Conservation (phyloP, 306 rosid genomes). For the Geum urbanum region DNA sequence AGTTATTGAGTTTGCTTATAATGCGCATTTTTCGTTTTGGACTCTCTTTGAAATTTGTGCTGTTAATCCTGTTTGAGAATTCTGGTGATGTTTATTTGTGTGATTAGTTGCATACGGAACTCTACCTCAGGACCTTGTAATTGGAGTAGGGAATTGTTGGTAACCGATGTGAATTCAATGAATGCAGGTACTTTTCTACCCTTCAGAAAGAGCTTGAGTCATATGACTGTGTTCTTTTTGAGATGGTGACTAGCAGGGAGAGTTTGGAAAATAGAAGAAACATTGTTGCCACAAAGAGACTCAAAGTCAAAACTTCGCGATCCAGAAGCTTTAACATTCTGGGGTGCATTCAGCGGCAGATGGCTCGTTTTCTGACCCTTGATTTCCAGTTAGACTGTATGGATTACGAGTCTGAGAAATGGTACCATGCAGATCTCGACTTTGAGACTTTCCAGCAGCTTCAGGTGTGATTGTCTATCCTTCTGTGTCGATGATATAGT, state of each 20-base stretch:
- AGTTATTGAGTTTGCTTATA: too few species aligned
- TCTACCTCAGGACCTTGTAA: neutral
- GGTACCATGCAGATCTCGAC: slow-evolving; percentile 96
- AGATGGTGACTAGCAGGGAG: slow-evolving; percentile 95
- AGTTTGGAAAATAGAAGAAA: slow-evolving; percentile 62
- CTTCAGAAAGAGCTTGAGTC: slow-evolving; percentile 83
- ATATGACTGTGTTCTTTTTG: slow-evolving; percentile 86
- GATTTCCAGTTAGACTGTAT: slow-evolving; percentile 91
- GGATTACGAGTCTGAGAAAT: slow-evolving; percentile 63
- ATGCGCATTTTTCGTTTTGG: neutral
- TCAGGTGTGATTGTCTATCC: slow-evolving; percentile 51
- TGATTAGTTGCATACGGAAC: neutral
- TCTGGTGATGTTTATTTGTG: neutral
- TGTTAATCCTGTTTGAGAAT: neutral
- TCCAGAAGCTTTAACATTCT: slow-evolving; percentile 66
- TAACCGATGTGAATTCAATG: neutral
- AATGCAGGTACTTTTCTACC: slow-evolving; percentile 70
- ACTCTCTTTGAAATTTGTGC: neutral
- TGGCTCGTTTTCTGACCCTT: slow-evolving; percentile 75
- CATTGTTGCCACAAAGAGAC: slow-evolving; percentile 39
- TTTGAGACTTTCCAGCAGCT: slow-evolving; percentile 83
- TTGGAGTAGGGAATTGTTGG: neutral
- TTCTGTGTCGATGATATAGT: neutral
- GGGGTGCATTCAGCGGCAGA: slow-evolving; percentile 89
- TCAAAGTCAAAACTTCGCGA: slow-evolving; percentile 49